Evolutionary conservation across 2,329 filamentous ascomycete species (phyloP).

Genomic region (Monascus ruber): DNA sequence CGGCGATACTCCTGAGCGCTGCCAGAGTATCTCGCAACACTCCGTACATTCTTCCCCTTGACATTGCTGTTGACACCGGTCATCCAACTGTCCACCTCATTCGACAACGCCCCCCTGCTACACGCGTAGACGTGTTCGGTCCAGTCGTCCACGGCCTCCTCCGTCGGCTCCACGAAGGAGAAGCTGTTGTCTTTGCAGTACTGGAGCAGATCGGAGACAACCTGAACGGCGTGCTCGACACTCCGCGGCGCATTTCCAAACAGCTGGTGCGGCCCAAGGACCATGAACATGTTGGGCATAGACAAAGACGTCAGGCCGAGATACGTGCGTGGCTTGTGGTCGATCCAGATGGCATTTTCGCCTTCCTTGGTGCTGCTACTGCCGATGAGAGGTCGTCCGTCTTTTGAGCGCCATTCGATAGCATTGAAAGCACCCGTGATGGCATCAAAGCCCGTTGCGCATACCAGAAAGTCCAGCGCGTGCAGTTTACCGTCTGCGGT

Average conservation of each 20-base stretch:
- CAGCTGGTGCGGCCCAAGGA: slow-evolving; percentile 26
- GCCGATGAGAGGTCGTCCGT: slow-evolving; percentile 18
- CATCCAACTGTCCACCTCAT: background rate
- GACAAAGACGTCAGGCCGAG: slow-evolving; percentile 23
- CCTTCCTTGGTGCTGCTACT: slow-evolving; percentile 20
- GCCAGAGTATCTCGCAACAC: background rate
- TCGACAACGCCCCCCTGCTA: too few species aligned
- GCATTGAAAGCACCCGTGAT: slow-evolving; percentile 25
- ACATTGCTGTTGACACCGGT: slow-evolving; percentile 6
- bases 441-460: slow-evolving; percentile 20
- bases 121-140: background rate
- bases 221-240: slow-evolving; percentile 21
- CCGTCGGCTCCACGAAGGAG: slow-evolving; percentile 1
- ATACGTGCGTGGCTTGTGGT: too few species aligned
- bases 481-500: slow-evolving; percentile 22
- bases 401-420: slow-evolving; percentile 21
- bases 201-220: slow-evolving; percentile 1
- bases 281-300: slow-evolving; percentile 35
- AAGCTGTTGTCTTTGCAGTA: slow-evolving; percentile 1
- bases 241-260: slow-evolving; percentile 22
- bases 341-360: slow-evolving; percentile 15
- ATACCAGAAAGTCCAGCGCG: slow-evolving; percentile 15
- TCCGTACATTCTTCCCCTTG: slow-evolving; percentile 10
- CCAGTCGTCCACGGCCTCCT: slow-evolving; percentile 4
- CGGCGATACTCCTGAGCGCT: background rate